A percentile compares a stretch with the other conserved stretches of the same genome.
These are phyloP conservation scores for Gossypium longicalyx DNA, from an alignment of 345 rosid genomes.

Conservation along the genomic window DNA sequence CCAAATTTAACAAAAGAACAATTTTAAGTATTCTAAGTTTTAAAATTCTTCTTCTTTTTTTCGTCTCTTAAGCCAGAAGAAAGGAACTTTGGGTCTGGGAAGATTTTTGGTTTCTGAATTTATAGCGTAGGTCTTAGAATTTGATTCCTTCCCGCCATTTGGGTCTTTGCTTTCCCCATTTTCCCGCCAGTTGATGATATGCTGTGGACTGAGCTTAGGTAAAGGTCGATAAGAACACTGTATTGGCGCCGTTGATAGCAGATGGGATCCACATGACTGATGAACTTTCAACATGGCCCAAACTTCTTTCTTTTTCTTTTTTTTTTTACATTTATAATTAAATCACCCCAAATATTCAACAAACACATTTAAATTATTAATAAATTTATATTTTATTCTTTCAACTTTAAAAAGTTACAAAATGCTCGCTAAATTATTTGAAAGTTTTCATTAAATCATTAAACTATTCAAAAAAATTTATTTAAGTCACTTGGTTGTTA, in stretches of 20 bases:
- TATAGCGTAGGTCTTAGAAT: not conserved
- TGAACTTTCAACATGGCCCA: not conserved
- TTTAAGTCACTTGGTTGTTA: too few species aligned
- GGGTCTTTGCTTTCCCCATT: not conserved
- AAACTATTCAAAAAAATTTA: too few species aligned
- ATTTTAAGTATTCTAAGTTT: not conserved
- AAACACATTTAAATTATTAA: too few species aligned
- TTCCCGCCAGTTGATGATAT: slow-evolving; percentile 21
- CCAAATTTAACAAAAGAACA: not conserved
- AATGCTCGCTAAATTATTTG: too few species aligned
- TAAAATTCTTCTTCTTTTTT: not conserved
- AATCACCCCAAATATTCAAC: too few species aligned
- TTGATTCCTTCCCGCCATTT: slow-evolving; percentile 31
- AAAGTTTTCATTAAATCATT: too few species aligned
- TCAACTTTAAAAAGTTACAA: too few species aligned
- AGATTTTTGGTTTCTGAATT: not conserved
- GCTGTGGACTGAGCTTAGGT: not conserved
- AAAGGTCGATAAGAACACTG: not conserved
- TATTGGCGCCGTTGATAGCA: not conserved
- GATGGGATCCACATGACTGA: not conserved
- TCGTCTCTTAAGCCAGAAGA: not conserved
- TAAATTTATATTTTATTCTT: too few species aligned
- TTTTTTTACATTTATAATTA: too few species aligned
- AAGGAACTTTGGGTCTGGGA: not conserved
- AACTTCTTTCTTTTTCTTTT: too few species aligned